Evolutionary conservation across 495 filamentous ascomycete genomes (phyloP), one percentile per base, ranked within the genome.

Genomic region (Clavariopsis aquatica): DNA sequence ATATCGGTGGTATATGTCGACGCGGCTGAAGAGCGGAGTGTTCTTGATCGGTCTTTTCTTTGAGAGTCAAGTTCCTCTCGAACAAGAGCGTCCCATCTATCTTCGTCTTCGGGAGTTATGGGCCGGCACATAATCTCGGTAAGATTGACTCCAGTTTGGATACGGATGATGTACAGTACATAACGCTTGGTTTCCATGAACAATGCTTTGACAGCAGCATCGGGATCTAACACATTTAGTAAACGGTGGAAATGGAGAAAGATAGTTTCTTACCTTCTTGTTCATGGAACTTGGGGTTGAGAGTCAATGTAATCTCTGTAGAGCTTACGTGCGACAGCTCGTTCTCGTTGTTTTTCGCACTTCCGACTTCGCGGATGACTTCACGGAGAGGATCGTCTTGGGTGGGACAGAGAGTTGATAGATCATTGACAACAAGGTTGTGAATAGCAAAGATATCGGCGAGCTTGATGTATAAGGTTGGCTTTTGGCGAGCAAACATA

Each of bases 101-200:
- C 82, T 71, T 96, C 92, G 69, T 99, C 94, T 74, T 98, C 94
- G 41, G 80, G 80, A 0, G 82, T 85, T 57, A 96, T 93, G 6
- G 89, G 89, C 66, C 93, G 93, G 64, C 96, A 89, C 73, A 99
- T 88, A 62, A 99, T 95, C 58, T 97, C 92, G 81, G 96, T 87
- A 38, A 99, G 80, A 70, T 93, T 96, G 41, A 85, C 74, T n/a
- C 94, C 94, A 3, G 89, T 88, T 75, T 99, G 94, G 19, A 99
- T 89, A 47, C 94, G 87, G 70, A 99, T 98, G 73, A 99, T 96
- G 76, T 98, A 99, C 58, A 99, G 81, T 59, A 99, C 88, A 74
- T 94, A 96, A 62, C 94, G 84, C 75, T 99, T 99, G 1, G 95
- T 97, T 77, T 98, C 94, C 85, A 96, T 96, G 72, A 97, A 95